Conservation (phyloP, 2,329 filamentous ascomycete species). For the Elsinoe perseae region DNA sequence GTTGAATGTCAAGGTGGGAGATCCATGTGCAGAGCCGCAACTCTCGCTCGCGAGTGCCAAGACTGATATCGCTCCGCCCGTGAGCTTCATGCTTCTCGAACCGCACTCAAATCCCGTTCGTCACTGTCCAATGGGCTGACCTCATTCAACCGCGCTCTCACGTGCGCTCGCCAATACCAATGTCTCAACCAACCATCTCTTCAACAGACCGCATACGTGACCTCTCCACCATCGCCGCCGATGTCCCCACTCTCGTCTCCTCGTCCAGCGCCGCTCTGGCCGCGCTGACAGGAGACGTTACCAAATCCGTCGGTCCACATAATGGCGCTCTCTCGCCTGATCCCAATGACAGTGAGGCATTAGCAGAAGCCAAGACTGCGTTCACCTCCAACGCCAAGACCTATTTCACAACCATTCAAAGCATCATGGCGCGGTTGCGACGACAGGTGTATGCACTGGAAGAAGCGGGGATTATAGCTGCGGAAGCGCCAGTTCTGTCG, state of each 20-base stretch:
- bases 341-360: conserved; percentile 37
- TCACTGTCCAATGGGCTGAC: conserved; percentile 18
- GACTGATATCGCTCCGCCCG: neutral
- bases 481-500: conserved; percentile 33
- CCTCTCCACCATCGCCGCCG: conserved; percentile 66
- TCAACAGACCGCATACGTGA: conserved; percentile 72
- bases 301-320: neutral
- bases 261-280: conserved; percentile 56
- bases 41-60: conserved; percentile 4
- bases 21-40: conserved; percentile 3
- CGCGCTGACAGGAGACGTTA: conserved; percentile 47
- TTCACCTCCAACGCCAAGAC: conserved; percentile 49
- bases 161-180: conserved; percentile 16
- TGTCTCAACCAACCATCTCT: conserved; percentile 42
- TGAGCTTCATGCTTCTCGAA: too few relatives aligned
- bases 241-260: conserved; percentile 48
- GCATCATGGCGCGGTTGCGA: conserved; percentile 65
- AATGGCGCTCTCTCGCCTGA: conserved; percentile 28
- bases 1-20: neutral
- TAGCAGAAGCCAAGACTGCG: conserved; percentile 49
- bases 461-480: conserved; percentile 65
- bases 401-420: conserved; percentile 67
- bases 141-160: neutral
- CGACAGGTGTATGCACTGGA: conserved; percentile 72
- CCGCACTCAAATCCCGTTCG: neutral